These are phyloP conservation scores for Ramularia endophylla DNA, from an alignment of 2,329 filamentous ascomycete species.

Conservation along the genomic window DNA sequence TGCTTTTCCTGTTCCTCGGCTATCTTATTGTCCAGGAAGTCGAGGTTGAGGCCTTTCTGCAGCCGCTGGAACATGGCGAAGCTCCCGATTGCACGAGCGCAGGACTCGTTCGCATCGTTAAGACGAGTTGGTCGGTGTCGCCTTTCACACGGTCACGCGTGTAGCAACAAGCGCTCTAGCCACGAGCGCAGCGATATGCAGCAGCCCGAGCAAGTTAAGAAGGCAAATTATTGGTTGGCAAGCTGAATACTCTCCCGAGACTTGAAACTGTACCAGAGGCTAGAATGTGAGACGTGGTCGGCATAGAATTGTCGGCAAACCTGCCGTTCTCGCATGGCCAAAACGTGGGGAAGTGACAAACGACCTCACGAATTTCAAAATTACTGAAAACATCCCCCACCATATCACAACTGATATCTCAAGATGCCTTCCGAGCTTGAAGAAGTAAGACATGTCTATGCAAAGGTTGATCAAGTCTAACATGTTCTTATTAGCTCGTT, in stretches of 20 bases:
- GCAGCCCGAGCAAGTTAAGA: not conserved
- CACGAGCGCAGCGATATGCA: not conserved
- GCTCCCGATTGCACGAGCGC: no score
- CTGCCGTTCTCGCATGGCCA: no score
- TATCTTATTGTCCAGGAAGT: constrained; percentile 54
- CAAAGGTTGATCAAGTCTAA: not conserved
- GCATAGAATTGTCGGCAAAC: no score
- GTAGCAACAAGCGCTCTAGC: no score
- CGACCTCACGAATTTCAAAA: no score
- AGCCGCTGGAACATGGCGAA: constrained; percentile 22
- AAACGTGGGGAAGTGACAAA: no score
- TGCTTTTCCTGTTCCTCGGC: constrained; percentile 87
- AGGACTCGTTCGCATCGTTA: not conserved
- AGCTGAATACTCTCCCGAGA: no score
- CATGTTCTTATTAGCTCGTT: constrained; percentile 58
- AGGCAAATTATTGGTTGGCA: not conserved
- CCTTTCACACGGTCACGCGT: no score
- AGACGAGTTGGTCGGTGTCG: not conserved
- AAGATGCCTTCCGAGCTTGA: constrained; percentile 47
- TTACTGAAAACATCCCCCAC: constrained; percentile 11
- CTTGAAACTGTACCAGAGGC: no score
- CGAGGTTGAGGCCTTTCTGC: constrained; percentile 32
- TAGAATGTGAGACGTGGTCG: no score
- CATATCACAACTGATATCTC: constrained; percentile 9
- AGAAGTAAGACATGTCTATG: constrained; percentile 33